Conservation (phyloP, 805 yeast species). For the Spathaspora boniae region DNA sequence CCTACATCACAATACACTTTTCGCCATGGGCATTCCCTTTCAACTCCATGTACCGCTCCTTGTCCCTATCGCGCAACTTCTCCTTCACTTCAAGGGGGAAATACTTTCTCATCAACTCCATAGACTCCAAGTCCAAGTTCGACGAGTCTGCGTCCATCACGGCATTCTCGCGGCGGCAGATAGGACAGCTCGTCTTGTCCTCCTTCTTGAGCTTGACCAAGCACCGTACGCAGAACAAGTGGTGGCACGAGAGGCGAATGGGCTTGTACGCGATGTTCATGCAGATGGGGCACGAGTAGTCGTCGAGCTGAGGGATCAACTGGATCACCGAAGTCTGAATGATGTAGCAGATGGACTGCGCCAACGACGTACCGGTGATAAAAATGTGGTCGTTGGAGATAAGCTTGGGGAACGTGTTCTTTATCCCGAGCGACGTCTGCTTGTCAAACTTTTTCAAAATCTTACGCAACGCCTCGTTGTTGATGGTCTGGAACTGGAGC, state of each 20-base stretch:
- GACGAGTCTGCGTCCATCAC: conserved; percentile 55
- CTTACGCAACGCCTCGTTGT: conserved; percentile 60
- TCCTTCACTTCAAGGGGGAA: conserved; percentile 67
- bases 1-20: conserved; percentile 13
- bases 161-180: conserved; percentile 54
- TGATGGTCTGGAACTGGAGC: conserved; percentile 58
- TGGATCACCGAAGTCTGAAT: conserved; percentile 53
- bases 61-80: conserved; percentile 52
- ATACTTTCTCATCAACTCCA: conserved; percentile 51
- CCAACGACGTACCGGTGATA: conserved; percentile 46
- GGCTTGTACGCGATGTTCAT: conserved; percentile 70
- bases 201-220: conserved; percentile 63
- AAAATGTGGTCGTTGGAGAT: conserved; percentile 40
- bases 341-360: conserved; percentile 51
- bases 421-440: conserved; percentile 55
- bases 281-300: conserved; percentile 73
- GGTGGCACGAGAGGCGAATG: conserved; percentile 59
- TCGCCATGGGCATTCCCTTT: conserved; percentile 4
- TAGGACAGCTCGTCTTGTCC: conserved; percentile 59
- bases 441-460: conserved; percentile 76
- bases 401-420: conserved; percentile 44
- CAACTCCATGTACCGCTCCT: conserved; percentile 32
- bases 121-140: conserved; percentile 54
- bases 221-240: conserved; percentile 71
- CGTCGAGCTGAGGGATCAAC: conserved; percentile 70